Evolutionary conservation across 1,284 basidiomycete genomes (phyloP).

Genomic region (Fistulina hepatica): DNA sequence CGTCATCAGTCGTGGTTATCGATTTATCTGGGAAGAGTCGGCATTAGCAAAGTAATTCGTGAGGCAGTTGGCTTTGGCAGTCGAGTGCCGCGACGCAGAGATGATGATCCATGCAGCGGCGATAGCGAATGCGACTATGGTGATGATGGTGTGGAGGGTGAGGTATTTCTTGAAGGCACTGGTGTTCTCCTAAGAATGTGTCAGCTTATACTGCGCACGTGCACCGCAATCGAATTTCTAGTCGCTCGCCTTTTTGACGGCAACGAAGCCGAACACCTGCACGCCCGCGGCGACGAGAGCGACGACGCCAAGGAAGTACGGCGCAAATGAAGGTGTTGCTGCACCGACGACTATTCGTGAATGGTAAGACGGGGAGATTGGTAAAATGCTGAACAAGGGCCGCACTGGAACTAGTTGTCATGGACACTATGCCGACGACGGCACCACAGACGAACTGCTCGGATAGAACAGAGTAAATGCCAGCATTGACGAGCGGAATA

Average conservation of each 20-base stretch:
- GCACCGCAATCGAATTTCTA: not conserved
- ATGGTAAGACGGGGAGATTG: slow-evolving; percentile 4
- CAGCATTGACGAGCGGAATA: slow-evolving; percentile 77
- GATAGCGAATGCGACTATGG: slow-evolving; percentile 56
- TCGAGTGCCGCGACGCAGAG: slow-evolving; percentile 63
- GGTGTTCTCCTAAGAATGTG: slow-evolving; percentile 54
- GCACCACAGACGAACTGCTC: slow-evolving; percentile 68
- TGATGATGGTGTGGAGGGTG: slow-evolving; percentile 51
- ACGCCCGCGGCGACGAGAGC: slow-evolving; percentile 63
- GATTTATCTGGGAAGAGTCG: slow-evolving; percentile 25
- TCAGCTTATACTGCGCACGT: slow-evolving; percentile 5
- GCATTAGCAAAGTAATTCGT: slow-evolving; percentile 44
- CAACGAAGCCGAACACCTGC: slow-evolving; percentile 75
- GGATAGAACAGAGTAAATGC: slow-evolving; percentile 69
- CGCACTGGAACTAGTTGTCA: slow-evolving; percentile 74
- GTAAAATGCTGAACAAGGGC: slow-evolving; percentile 12
- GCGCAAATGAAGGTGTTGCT: slow-evolving; percentile 62
- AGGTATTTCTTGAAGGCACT: slow-evolving; percentile 68
- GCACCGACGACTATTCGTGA: slow-evolving; percentile 69
- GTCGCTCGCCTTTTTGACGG: too few species aligned
- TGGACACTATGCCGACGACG: slow-evolving; percentile 63
- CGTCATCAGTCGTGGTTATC: too few species aligned
- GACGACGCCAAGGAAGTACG: slow-evolving; percentile 63
- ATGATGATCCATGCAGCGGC: slow-evolving; percentile 73
- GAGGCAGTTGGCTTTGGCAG: slow-evolving; percentile 59